Evolutionary conservation across 352 stramenopile species (phyloP), one percentile per base, ranked within the genome.

Genomic region (Elongisporangium prolatum): DNA sequence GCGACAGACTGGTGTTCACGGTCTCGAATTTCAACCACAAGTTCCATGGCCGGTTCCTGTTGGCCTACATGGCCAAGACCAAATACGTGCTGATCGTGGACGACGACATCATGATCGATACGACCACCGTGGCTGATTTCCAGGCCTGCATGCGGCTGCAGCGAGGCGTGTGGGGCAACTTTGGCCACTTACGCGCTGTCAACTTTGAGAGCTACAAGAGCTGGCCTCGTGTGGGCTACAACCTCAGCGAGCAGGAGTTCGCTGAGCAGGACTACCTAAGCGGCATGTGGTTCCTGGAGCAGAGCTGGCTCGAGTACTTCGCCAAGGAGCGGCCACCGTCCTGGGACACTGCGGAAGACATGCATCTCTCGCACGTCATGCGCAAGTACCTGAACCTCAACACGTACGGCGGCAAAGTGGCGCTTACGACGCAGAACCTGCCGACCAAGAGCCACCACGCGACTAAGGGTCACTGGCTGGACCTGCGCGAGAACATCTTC

Each of bases 371-470:
- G 10, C 75, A 88, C 20, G 73, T 85, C 7, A 73, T 85, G 71
- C 69, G 75, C 40, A 88, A 88, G 52, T 88, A 85, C 25, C 61
- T 88, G 2, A 88, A 85, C 13, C 38, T 88, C 9, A 85, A 88
- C 64, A 82, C 71, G 50, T 88, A 88, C 56, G 75, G 71, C 5
- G 75, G 71, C 47, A 66, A 64, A 48, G 75, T 85, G 14, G 77
- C 77, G 16, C 48, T 82, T 7, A 6, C 38, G 1, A 34, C 60
- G 25, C 68, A 58, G 37, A 40, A 40, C 5, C 63, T 80, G 22
- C 75, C 71, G 1, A 52, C 49, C 17, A 84, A 85, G 48, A 49
- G 66, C 8, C 70, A 84, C 22, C 61, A 73, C 11, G 77, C 74
- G 20, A 87, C 74, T 0, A 62, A 73, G 25, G 77, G 73, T n/a